Evolutionary conservation across 495 filamentous ascomycete species (phyloP), one percentile per base, ranked within the genome.

Genomic region (Podospora appendiculata): DNA sequence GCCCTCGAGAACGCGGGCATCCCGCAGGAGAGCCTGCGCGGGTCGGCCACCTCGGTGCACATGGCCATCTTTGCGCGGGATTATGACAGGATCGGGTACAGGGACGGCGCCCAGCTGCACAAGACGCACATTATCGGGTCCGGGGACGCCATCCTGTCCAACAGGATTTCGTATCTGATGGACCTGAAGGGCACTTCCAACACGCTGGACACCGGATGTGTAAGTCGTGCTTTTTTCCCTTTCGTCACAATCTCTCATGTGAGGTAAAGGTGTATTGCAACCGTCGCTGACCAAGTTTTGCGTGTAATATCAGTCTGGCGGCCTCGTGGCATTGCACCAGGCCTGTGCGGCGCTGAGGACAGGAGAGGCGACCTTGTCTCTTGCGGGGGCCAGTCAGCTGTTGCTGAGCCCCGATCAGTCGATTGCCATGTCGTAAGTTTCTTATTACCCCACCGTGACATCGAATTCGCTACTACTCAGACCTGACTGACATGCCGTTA

Each of bases 1-100:
- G 88, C 88, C 1, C 72, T 92, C 6, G 88, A 93, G 60, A 87
- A 85, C 73, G 48, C 81, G 45, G 90, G 56, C 79, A 85, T 0
- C 76, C 81, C 10, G 70, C 33, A 41, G 13, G 46, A 54, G 8
- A 43, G 36, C n/a, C 19, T 52, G 32, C 45, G 41, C 1, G 50
- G 45, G 10, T 32, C 41, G 19, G 19, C 48, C 41, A 52, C 45
- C 1, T 44, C 41, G 12, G 45, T 88, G 88, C 0, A 67, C 66
- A 62, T 58, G 54, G 19, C 64, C 19, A 41, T 40, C 10, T 50
- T 50, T 32, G 17, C 48, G 18, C 32, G 64, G n/a, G 66, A 69
- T 18, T 69, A 62, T 41, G 50, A 49, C 48, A 50, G 61, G 32
- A 63, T 69, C 10, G 41, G 40, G 0, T 33, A 56, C 8, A 45